phyloP scores from a whole-genome alignment of 139 green algal species.

The Mychonastes homosphaera region DNA sequence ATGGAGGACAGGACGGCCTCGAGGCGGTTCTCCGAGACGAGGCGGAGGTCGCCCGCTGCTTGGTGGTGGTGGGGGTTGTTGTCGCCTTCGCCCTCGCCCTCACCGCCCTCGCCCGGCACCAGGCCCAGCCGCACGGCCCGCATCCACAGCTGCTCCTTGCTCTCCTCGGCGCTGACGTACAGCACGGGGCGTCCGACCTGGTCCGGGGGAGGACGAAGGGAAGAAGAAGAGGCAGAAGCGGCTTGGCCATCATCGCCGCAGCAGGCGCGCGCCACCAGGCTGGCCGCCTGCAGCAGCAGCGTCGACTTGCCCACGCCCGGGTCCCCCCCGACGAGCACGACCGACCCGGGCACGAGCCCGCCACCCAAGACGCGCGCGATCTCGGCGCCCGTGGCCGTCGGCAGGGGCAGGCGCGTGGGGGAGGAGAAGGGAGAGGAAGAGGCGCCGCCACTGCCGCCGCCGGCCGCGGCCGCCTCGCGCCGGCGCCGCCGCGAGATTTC shows the following conservation, averaged over 20 bases:
- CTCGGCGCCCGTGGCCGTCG: too few species aligned
- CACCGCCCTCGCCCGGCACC: too few species aligned
- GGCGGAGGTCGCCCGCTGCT: conserved; percentile 3
- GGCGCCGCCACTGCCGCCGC: too few species aligned
- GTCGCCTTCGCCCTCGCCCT: too few species aligned
- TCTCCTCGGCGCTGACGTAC: conserved; percentile 74
- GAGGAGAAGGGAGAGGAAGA: too few species aligned
- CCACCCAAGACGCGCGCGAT: conserved; percentile 77
- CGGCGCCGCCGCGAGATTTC: too few species aligned
- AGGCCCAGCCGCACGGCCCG: conserved; percentile 61
- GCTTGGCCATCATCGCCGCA: conserved; percentile 5
- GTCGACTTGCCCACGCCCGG: conserved; percentile 95
- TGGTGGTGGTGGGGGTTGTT: too few species aligned
- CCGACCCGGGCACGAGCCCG: conserved; percentile 74
- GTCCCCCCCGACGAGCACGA: conserved; percentile 87
- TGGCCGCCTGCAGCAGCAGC: conserved; percentile 79
- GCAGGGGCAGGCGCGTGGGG: too few species aligned
- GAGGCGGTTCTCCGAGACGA: conserved; percentile 23
- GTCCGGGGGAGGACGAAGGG: background rate
- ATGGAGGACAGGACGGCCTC: conserved; percentile 5
- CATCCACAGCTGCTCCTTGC: conserved; percentile 48
- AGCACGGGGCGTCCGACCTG: conserved; percentile 35
- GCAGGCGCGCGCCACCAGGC: conserved; percentile 9
- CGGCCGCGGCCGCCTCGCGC: too few species aligned
- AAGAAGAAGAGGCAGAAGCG: background rate